A percentile compares a stretch with the other conserved stretches of the same genome.
phyloP scores from a whole-genome alignment of 2,329 filamentous ascomycete genomes.

The Fusarium citri region DNA sequence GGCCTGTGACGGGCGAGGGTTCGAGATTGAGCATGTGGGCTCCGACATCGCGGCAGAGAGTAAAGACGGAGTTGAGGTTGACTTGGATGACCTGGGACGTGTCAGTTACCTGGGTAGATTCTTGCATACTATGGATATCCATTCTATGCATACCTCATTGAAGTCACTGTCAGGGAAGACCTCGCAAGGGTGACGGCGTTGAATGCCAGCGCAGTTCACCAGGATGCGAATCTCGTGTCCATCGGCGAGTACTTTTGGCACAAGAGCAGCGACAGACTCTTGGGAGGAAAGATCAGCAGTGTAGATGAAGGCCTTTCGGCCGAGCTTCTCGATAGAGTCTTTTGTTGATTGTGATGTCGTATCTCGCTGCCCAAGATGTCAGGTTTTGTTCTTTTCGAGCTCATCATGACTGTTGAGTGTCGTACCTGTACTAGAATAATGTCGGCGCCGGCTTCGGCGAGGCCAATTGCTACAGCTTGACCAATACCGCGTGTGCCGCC shows the following conservation, averaged over 20 bases:
- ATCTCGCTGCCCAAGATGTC: constrained; percentile 53
- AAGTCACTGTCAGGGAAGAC: constrained; percentile 82
- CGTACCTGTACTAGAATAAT: constrained; percentile 65
- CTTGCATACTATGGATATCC: neutral
- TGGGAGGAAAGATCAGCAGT: constrained; percentile 74
- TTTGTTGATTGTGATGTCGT: constrained; percentile 64
- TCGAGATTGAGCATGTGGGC: constrained; percentile 77
- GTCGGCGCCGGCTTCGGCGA: constrained; percentile 70
- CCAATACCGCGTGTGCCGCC: constrained; percentile 70
- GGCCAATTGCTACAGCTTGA: constrained; percentile 66
- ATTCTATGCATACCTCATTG: constrained; percentile 63
- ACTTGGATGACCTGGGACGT: constrained; percentile 77
- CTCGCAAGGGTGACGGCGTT: constrained; percentile 80
- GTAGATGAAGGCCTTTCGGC: constrained; percentile 75
- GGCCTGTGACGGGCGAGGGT: constrained; percentile 60
- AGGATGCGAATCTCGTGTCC: constrained; percentile 78
- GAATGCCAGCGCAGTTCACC: constrained; percentile 89
- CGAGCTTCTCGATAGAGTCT: constrained; percentile 70
- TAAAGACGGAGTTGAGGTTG: constrained; percentile 86
- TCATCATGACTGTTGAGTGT: constrained; percentile 3
- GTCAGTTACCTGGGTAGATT: constrained; percentile 12
- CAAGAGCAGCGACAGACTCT: constrained; percentile 69
- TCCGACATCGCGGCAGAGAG: constrained; percentile 79
- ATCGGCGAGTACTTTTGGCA: constrained; percentile 70
- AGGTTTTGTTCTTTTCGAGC: constrained; percentile 2